Base-by-base conservation (phyloP, 495 filamentous ascomycete species). In the Penicillium longicatenatum region DNA sequence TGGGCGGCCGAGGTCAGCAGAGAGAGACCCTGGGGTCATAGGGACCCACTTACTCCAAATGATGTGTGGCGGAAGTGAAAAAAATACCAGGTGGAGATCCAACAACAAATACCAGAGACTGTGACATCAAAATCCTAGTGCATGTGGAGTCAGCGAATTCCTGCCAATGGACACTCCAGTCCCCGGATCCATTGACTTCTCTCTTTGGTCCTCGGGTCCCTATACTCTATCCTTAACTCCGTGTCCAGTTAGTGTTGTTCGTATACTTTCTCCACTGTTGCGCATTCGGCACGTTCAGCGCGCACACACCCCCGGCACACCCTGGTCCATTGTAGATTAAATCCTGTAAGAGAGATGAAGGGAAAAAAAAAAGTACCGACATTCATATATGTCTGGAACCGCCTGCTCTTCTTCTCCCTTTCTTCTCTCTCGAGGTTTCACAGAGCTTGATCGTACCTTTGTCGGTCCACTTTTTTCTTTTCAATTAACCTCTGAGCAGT, bases 401-500 rank as follows among this genome's bases (percentile, higher is more conserved):
- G 9, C 41, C 11, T 21, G 41, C 41, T 20, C 20, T 44, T 46
- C 2, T 6, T 24, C 21, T 9, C 3, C 43, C 6, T 11, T 16
- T 24, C n/a, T 11, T 19, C 20, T 9, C 17, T 19, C 17, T 20
- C 16, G 20, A 21, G n/a, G 20, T 44, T 44, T 44, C 41, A 35
- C 37, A n/a, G 14, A 7, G n/a, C 37, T 49, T 49, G 29, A 29
- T 31, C 26, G 11, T 49, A 7, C 4, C 41, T 43, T 14, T 7
- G 5, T 17, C 7, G 45, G 14, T 21, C 49, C 49, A 51, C 49
- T 39, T 51, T 31, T 33, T 4, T 19, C 7, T 14, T 37, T 30
- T 17, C 49, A 63, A 63, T 60, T 62, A 64, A 62, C 60, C 42
- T 60, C 53, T 43, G 45, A 44, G 48, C 50, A 24, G 58, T 61